Conservation (phyloP, 305 asterid species). For the Fraxinus sp. region DNA sequence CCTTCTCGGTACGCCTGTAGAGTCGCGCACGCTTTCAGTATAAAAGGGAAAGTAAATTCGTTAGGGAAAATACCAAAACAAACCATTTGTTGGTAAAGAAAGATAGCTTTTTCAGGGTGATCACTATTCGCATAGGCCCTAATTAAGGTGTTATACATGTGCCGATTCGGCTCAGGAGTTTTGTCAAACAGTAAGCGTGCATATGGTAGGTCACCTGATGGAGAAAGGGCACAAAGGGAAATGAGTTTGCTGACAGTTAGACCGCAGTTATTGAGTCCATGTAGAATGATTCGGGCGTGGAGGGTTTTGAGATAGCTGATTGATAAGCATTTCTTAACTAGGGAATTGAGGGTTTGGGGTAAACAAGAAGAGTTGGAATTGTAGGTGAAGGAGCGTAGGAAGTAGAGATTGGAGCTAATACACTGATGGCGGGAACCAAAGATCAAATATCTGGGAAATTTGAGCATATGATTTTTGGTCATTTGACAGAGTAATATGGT, state of each 20-base stretch:
- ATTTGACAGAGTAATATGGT: neutral
- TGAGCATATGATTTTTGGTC: conserved; percentile 14
- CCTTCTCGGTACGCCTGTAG: conserved; percentile 40
- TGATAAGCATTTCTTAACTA: conserved; percentile 39
- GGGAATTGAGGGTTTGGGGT: conserved; percentile 18
- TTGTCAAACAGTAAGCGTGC: conserved; percentile 56
- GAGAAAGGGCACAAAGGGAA: conserved; percentile 45
- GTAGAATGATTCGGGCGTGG: conserved; percentile 61
- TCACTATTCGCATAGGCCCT: conserved; percentile 44
- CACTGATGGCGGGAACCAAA: neutral
- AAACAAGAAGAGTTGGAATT: conserved; percentile 3
- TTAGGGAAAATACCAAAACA: conserved; percentile 40
- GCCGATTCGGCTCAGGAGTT: conserved; percentile 55
- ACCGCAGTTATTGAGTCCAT: conserved; percentile 50
- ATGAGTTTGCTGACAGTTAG: conserved; percentile 65
- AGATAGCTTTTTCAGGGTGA: conserved; percentile 33
- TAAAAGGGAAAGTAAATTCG: conserved; percentile 58
- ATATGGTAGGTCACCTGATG: conserved; percentile 51
- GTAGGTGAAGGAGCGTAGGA: conserved; percentile 14
- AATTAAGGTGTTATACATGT: conserved; percentile 66
- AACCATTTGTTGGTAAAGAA: conserved; percentile 43
- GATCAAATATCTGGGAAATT: conserved; percentile 9
- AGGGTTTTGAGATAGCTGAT: conserved; percentile 57
- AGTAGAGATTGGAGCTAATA: neutral
- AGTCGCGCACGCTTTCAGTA: conserved; percentile 54